A percentile compares a stretch with the other conserved stretches of the same genome.
Conservation (phyloP, 2,329 filamentous ascomycete genomes). For the Pseudogymnoascus sp. region DNA sequence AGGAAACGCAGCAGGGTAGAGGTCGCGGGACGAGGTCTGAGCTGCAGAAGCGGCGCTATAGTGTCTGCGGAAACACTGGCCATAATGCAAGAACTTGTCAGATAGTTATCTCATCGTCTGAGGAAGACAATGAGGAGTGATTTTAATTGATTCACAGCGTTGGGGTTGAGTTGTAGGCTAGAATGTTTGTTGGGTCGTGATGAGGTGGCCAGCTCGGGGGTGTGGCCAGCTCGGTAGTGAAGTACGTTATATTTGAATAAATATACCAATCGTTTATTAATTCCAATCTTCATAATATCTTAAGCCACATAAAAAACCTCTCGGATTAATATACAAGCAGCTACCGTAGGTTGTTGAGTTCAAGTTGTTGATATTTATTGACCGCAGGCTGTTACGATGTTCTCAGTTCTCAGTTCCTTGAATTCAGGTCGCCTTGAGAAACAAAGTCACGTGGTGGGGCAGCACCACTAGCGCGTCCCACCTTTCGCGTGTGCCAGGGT, state of each 20-base stretch:
- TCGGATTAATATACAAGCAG: not conserved
- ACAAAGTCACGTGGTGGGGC: not conserved
- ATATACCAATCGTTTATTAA: not conserved
- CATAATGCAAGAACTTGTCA: not conserved
- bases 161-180: not conserved
- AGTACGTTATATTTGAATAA: not conserved
- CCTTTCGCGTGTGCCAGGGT: slow-evolving; percentile 7
- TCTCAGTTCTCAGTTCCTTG: not conserved
- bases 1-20: not conserved
- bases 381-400: not conserved
- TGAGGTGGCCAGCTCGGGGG: too few species aligned
- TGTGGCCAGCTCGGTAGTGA: too few species aligned
- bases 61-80: not conserved
- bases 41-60: not conserved
- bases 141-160: not conserved
- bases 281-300: not conserved
- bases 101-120: not conserved
- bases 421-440: not conserved
- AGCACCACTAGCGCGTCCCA: slow-evolving; percentile 3
- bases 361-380: not conserved
- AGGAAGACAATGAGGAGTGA: not conserved
- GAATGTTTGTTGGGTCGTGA: not conserved
- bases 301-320: not conserved
- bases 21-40: not conserved
- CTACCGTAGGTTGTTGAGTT: too few species aligned